Conservation (phyloP, 2,329 filamentous ascomycete genomes). For the Aspergillus fischeri region DNA sequence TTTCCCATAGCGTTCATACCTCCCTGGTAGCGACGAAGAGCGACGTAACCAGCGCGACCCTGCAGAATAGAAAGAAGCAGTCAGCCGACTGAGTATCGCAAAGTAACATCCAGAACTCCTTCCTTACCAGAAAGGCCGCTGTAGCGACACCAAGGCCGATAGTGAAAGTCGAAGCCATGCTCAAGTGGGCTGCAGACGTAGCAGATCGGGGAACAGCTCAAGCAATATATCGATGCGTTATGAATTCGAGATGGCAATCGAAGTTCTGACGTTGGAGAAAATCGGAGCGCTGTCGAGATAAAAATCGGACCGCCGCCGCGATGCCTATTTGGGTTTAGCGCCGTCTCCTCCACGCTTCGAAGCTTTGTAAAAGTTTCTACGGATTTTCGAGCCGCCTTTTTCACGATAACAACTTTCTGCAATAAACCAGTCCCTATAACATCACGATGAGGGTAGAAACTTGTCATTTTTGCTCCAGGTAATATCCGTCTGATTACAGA, state of each 20-base stretch:
- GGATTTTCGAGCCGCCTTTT: constrained; percentile 12
- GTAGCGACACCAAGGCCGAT: constrained; percentile 45
- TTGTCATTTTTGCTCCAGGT: constrained; percentile 64
- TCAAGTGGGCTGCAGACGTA: not conserved
- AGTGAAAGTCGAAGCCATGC: constrained; percentile 42
- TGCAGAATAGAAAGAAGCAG: constrained; percentile 37
- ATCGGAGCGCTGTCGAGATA: constrained; percentile 24
- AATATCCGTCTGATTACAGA: not conserved
- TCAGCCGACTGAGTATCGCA: constrained; percentile 2
- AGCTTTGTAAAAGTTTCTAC: constrained; percentile 15
- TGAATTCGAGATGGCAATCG: not conserved
- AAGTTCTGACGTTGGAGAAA: constrained; percentile 14
- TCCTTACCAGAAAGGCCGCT: constrained; percentile 74
- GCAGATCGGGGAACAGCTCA: constrained; percentile 5
- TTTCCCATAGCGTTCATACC: constrained; percentile 74
- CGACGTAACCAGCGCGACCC: constrained; percentile 90
- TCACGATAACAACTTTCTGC: constrained; percentile 8
- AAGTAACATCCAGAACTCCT: not conserved
- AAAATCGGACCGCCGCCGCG: constrained; percentile 33
- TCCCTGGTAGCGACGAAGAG: constrained; percentile 71
- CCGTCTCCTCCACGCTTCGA: constrained; percentile 21
- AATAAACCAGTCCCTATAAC: not conserved
- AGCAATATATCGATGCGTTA: constrained; percentile 4
- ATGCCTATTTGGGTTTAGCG: constrained; percentile 32
- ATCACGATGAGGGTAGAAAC: constrained; percentile 47